Evolutionary conservation across 441 rosid species (phyloP), one percentile per base, ranked within the genome.

Genomic region (Breynia disticha): DNA sequence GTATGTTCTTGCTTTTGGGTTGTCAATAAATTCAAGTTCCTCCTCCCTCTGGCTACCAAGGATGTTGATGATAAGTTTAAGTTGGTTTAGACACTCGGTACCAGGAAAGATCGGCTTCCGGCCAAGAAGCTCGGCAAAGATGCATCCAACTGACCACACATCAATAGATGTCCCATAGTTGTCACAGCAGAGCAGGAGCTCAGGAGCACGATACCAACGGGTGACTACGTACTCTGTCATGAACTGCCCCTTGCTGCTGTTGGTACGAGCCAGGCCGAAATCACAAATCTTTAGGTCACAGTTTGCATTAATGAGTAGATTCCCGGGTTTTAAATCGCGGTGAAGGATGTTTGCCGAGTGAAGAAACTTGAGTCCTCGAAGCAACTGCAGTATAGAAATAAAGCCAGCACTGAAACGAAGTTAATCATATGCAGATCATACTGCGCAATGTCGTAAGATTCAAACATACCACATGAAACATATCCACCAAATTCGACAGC

Each of bases 301-400:
- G 71, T 87, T 87, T 21, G 90, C 87, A 39, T 88, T 88, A 68
- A 85, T 76, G 19, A 88, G 95, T 55, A 88, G 95, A 75, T 88
- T 88, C 54, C 95, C 91, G 10, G 95, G 95, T 72, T 88, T 85
- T 50, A 88, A 46, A 77, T 88, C 96, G 3, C 91, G 80, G 51
- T 88, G 96, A 11, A 88, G 95, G 66, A 85, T 83, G 75, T 83
- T 85, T 12, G 89, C 91, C 3, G 91, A 85, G 73, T 83, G 95
- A 56, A 88, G 89, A 64, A 85, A 88, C 65, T 81, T 83, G 55
- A 88, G 75, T 24, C 95, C 97, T 46, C 89, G 75, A 18, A 86
- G 87, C 75, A 86, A 67, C 95, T 81, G 66, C 41, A 28, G 35
- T 28, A 9, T 28, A 28, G 35, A 5, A 28, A 28, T 9, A 28